Conservation (phyloP, 306 rosid genomes). For the Adenanthera pavonina region DNA sequence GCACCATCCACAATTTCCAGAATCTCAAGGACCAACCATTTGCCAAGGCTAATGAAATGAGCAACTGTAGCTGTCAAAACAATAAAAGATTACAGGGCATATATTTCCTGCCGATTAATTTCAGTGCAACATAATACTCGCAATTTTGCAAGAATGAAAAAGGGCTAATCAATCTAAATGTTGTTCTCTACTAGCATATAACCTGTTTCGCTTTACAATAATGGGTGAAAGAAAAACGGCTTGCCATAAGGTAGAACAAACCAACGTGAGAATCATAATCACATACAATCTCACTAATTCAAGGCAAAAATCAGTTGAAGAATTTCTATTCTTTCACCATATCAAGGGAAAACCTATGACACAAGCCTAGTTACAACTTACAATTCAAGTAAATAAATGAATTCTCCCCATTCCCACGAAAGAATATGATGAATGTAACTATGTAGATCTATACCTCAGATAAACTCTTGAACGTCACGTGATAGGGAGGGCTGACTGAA, state of each 20-base stretch:
- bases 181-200: not conserved
- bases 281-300: constrained; percentile 17
- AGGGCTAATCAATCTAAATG: not conserved
- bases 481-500: constrained; percentile 23
- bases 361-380: constrained; percentile 17
- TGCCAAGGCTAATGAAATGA: not conserved
- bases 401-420: constrained; percentile 33
- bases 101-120: not conserved
- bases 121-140: not conserved
- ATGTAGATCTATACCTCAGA: constrained; percentile 21
- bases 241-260: not conserved
- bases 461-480: constrained; percentile 10
- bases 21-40: not conserved
- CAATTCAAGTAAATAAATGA: not conserved
- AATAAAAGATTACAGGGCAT: not conserved
- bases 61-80: not conserved
- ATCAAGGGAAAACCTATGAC: not conserved
- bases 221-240: not conserved
- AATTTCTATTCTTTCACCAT: constrained; percentile 34
- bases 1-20: not conserved
- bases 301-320: constrained; percentile 11
- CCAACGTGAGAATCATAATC: constrained; percentile 1
- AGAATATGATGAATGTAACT: not conserved
- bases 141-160: not conserved
- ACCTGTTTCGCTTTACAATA: not conserved